Base-by-base conservation (phyloP, 768 basidiomycete species). In the Amanita rubescens region DNA sequence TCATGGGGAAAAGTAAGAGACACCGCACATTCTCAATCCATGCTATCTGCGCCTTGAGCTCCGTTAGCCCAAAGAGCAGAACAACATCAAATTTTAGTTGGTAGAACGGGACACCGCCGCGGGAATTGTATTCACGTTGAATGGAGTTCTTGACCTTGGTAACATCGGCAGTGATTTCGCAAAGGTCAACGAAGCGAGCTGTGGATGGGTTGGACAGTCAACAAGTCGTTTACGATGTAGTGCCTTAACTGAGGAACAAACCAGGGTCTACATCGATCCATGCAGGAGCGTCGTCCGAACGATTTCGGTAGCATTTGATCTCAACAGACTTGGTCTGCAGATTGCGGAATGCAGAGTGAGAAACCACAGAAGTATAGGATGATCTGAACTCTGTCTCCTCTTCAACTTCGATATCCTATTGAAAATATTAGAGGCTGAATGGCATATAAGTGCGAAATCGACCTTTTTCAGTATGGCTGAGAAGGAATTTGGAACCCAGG, bases 1-100 rank as follows among this genome's bases (percentile, higher is more conserved):
- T 30, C 7, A 41, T 19, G 4, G 19, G 11, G 8, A 7, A 39
- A 34, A 37, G 9, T 17, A 8, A 14, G 15, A 3, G 42, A 53
- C 61, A 6, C n/a, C n/a, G n/a, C 53, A 74, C 71, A 44, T 69
- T 57, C 48, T 78, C 75, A 39, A 56, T 62, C 77, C 77, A 79
- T 10, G 65, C 60, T 14, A 77, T 67, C 35, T 75, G 71, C 0
- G 75, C 75, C 53, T 75, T 70, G n/a, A 78, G 43, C 47, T 79
- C 77, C 0, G 76, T 75, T 37, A 70, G 47, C 0, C 78, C 78
- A 35, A 75, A 73, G 47, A 65, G 67, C 45, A 79, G 57, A 33
- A 76, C 64, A 22, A 79, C 62, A 11, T 71, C 68, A 50, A 70
- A 77, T 9, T 63, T 55, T 24, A 64, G 5, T 32, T 44, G 22